Base-by-base conservation (phyloP, 169 alveolate genomes). In the Sarcocystis neurona region DNA sequence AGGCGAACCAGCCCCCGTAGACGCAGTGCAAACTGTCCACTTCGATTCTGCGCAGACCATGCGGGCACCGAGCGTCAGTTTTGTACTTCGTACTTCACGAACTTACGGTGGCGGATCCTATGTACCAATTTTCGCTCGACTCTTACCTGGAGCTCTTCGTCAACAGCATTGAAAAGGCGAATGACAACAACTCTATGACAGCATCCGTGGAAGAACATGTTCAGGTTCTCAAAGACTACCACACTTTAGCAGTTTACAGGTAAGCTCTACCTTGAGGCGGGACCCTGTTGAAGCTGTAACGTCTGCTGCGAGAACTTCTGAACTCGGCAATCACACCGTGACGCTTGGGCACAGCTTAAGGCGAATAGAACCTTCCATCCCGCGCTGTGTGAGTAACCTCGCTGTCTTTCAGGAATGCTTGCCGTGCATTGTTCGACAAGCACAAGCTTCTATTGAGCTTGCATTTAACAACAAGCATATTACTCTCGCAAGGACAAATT, bases 51-150 rank as follows among this genome's bases (percentile, higher is more conserved):
- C 77, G 58, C 84, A 95, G 98, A 85, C 96, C 98, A 20, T 96
- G 97, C 88, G 98, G 98, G 8, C 92, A 94, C 87, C 95, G 95
- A 3, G 98, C 99, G 12, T 95, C 99, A 0, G 96, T 96, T 20
- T 89, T 98, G 72, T 98, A 96, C 95, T 97, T 98, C 89, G 98
- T 97, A 20, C 93, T 98, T 50, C 96, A 96, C 87, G 98, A 97
- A 85, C 92, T 97, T 80, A 95, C 93, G 66, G 91, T 94, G 86
- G 97, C 97, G 30, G 98, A 97, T 92, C 98, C 98, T 23, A 98
- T 98, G 99, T 98, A 97, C 92, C 96, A 97, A 91, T 98, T 98
- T 92, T 95, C 98, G 2, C 93, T 98, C 78, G 98, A 96, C 37
- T 95, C 97, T 84, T 98, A 97, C 92, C 96, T 95, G 89, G 94